Base-by-base conservation (phyloP, 805 yeast species). In the Ogataea nonfermentans region DNA sequence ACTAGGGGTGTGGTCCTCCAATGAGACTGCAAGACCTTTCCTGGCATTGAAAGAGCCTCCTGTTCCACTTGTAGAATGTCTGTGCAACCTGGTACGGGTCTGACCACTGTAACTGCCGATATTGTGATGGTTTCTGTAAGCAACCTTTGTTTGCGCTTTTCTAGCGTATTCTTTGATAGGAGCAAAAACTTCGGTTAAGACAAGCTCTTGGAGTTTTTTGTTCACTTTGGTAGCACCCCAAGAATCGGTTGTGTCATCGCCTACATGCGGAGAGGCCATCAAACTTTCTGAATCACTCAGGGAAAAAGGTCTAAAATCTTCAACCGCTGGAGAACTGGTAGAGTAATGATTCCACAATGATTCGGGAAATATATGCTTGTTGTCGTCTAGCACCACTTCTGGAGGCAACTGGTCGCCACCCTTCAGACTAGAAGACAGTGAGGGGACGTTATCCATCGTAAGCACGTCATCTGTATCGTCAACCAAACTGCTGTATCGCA, bases 361-460 rank as follows among this genome's bases (percentile, higher is more conserved):
- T 40, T 81, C 83, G 0, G 98, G 96, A 23, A 91, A 81, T 40
- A 91, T 90, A 61, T 91, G 99, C 43, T 78, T 81, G 61, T 91
- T 91, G 55, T 91, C 98, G 59, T 88, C 90, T 24, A 91, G 70
- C 2, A 85, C 80, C n/a, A 91, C 98, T 55, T 88, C 96, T 3
- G 91, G 85, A 9, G 78, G 50, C n/a, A 41, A 16, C 23, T 38
- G 48, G n/a, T 43, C 52, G n/a, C 41, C 52, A 9, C 35, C 41
- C 14, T 29, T 29, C 11, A 28, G 15, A 17, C 37, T 39, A 4
- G 33, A 19, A 10, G 37, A 23, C 14, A 32, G 15, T 6, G 38
- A 29, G 6, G 23, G 43, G n/a, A 12, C 29, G 28, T 17, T 26
- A 2, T 26, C 41, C 15, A 22, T 10, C 8, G 35, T 25, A 13